Evolutionary conservation across 2,329 filamentous ascomycete genomes (phyloP), one percentile per base, ranked within the genome.

Genomic region (Colletotrichum nymphaeae): DNA sequence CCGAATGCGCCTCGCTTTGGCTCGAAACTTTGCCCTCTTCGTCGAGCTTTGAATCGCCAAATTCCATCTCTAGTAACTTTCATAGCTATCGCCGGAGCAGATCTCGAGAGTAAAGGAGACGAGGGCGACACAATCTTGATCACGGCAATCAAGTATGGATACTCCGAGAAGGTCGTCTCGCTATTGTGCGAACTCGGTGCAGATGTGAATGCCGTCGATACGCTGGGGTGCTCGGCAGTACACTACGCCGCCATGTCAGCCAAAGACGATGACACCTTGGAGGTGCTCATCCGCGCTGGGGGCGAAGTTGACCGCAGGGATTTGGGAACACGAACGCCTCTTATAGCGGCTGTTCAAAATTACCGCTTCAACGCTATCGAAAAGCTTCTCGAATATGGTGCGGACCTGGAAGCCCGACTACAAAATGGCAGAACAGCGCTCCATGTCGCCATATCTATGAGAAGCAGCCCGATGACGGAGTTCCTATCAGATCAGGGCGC

Each of bases 111-210:
- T 19, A 56, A 53, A 4, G 66, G 64, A 6, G 71, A 73, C 30
- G 68, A 75, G 5, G 76, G 73, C 32, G 74, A 76, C 22, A 74
- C 78, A 9, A 73, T 75, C 9, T 64, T 79, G 1, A 78, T 77
- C 56, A 72, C 75, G 19, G 76, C 72, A 22, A 63, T 76, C 35
- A 70, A 68, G 30, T 67, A 66, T 37, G 57, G 62, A 7, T 77
- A 78, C 35, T 73, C 77, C 6, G 74, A 74, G 30, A 76, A 77
- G 42, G 76, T 77, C 53, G 66, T 76, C 35, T 66, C 75, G 6
- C 59, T 78, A 4, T 65, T 78, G 37, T 78, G 77, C 62, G 77
- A 78, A 49, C 72, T 78, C 12, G 76, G 77, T 8, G 78, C 78
- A 5, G 26, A 58, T 11, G 32, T 74, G n/a, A 67, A 77, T 28